These are phyloP conservation scores for Gaeumannomyces tritici DNA, from an alignment of 2,329 filamentous ascomycete species.

Conservation along the genomic window DNA sequence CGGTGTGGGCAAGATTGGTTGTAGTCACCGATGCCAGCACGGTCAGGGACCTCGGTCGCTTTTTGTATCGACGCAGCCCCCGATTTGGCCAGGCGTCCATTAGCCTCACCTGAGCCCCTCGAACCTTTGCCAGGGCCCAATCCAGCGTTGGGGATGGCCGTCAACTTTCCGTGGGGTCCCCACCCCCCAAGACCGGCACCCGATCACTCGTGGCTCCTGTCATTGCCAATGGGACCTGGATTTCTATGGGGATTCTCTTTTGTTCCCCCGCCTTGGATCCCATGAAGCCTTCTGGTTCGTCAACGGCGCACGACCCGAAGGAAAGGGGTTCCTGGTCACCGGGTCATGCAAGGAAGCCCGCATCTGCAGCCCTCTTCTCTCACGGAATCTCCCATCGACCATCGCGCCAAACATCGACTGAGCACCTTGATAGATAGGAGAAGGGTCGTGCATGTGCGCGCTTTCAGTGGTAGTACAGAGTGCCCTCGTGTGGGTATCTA, in stretches of 20 bases:
- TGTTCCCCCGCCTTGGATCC: not conserved
- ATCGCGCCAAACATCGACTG: too few species aligned
- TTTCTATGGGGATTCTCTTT: not conserved
- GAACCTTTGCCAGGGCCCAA: not conserved
- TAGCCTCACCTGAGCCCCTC: not conserved
- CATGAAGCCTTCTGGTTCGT: not conserved
- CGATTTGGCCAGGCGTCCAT: not conserved
- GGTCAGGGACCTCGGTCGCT: not conserved
- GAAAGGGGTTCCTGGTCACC: not conserved
- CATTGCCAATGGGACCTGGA: not conserved
- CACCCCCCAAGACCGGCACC: not conserved
- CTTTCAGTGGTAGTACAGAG: too few species aligned
- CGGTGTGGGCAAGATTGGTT: not conserved
- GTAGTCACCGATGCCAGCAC: too few species aligned
- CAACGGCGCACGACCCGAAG: not conserved
- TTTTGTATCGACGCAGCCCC: not conserved
- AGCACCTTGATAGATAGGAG: too few species aligned
- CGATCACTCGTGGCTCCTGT: not conserved
- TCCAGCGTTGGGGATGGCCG: not conserved
- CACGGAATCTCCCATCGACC: too few species aligned
- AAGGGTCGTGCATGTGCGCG: too few species aligned
- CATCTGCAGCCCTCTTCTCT: not conserved
- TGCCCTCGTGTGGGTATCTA: too few species aligned
- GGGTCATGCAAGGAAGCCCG: not conserved
- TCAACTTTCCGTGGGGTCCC: not conserved